These are phyloP conservation scores for Microdochium bolleyi DNA, from an alignment of 2,329 filamentous ascomycete species.

Conservation along the genomic window DNA sequence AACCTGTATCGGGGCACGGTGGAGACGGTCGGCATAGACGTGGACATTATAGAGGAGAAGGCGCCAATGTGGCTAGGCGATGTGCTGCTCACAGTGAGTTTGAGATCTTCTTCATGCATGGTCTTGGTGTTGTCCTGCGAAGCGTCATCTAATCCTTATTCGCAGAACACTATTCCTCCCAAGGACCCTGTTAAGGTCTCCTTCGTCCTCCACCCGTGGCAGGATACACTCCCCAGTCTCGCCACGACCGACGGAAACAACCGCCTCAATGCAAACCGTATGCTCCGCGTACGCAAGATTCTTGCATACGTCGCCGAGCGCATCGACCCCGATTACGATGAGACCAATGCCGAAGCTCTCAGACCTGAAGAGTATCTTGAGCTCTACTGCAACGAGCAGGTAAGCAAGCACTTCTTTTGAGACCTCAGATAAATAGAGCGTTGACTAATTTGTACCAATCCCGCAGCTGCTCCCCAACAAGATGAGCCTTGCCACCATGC, in stretches of 20 bases:
- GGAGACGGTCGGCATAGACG: conserved; percentile 65
- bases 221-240: conserved; percentile 67
- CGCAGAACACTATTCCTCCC: conserved; percentile 65
- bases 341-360: conserved; percentile 50
- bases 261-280: conserved; percentile 89
- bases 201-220: conserved; percentile 79
- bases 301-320: conserved; percentile 85
- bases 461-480: conserved; percentile 59
- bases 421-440: too few relatives aligned
- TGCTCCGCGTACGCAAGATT: conserved; percentile 94
- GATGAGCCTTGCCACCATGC: conserved; percentile 90
- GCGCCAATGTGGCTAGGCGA: conserved; percentile 92
- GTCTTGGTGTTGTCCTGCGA: conserved; percentile 6
- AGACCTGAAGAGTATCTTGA: conserved; percentile 91
- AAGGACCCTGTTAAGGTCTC: conserved; percentile 98
- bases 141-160: conserved; percentile 4
- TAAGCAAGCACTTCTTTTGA: conserved; percentile 37
- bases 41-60: conserved; percentile 75
- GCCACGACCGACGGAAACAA: conserved; percentile 74
- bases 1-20: conserved; percentile 91
- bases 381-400: conserved; percentile 88
- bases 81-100: conserved; percentile 60
- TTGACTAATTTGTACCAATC: neutral
- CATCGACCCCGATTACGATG: conserved; percentile 65
- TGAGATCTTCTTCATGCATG: neutral